These are phyloP conservation scores for Cutaneotrichosporon sp. DNA, from an alignment of 1,284 basidiomycete genomes.

Conservation along the genomic window DNA sequence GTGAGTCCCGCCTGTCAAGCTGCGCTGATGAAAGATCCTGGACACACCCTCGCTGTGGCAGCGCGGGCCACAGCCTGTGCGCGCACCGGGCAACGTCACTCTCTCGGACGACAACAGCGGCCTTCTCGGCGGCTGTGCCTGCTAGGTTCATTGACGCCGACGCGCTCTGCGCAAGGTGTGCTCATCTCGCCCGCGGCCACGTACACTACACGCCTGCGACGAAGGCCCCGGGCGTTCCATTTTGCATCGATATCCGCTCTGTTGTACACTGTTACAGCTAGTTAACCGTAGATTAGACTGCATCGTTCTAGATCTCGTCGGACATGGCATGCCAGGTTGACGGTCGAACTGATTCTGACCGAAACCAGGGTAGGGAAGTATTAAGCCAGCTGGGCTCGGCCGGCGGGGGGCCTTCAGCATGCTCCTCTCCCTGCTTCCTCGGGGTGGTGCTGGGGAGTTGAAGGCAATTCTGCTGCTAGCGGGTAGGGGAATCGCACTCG, in stretches of 20 bases:
- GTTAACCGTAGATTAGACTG: neutral
- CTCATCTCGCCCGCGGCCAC: too few species aligned
- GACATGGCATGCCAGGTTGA: neutral
- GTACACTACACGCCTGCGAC: too few species aligned
- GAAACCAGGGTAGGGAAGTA: too few species aligned
- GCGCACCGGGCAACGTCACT: constrained; percentile 3
- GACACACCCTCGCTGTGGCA: constrained; percentile 46
- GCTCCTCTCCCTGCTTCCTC: too few species aligned
- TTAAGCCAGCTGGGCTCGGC: too few species aligned
- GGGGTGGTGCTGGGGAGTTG: too few species aligned
- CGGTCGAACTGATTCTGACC: too few species aligned
- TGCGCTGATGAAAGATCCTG: constrained; percentile 37
- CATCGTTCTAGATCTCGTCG: neutral
- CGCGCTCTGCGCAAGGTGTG: too few species aligned
- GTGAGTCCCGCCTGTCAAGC: constrained; percentile 27
- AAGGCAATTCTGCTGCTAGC: too few species aligned
- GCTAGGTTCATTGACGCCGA: constrained; percentile 2
- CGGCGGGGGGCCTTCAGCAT: too few species aligned
- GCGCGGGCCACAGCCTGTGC: constrained; percentile 17
- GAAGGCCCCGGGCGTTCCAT: too few species aligned
- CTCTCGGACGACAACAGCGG: constrained; percentile 17
- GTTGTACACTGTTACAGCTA: neutral
- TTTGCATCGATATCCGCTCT: neutral
- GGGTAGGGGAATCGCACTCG: too few species aligned
- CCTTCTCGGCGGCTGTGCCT: constrained; percentile 18